Evolutionary conservation across 1,139 yeast species (phyloP).

Genomic region (Candida neerlandica): DNA sequence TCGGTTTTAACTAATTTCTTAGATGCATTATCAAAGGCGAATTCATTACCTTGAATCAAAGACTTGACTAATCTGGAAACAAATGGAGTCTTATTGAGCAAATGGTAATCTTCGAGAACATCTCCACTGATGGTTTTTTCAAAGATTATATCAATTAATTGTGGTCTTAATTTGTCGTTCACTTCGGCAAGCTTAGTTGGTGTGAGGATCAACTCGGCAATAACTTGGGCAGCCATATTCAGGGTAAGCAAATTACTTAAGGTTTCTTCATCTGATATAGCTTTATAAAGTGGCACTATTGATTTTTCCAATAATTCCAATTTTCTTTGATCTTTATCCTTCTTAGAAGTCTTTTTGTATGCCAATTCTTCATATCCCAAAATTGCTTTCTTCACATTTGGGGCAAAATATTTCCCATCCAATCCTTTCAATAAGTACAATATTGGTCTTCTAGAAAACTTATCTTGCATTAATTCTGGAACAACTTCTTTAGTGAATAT

Average conservation of each 20-base stretch:
- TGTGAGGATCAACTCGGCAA: conserved; percentile 70
- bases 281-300: conserved; percentile 64
- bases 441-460: conserved; percentile 87
- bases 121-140: conserved; percentile 65
- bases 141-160: conserved; percentile 57
- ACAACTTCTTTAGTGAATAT: conserved; percentile 57
- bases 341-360: conserved; percentile 72
- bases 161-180: conserved; percentile 45
- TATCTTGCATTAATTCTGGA: conserved; percentile 63
- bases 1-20: conserved; percentile 53
- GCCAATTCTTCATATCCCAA: conserved; percentile 66
- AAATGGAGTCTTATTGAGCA: conserved; percentile 68
- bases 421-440: conserved; percentile 78
- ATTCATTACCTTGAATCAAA: conserved; percentile 70
- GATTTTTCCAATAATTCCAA: conserved; percentile 66
- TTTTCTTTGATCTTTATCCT: conserved; percentile 79
- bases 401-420: conserved; percentile 82
- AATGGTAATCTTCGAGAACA: conserved; percentile 66
- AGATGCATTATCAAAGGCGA: conserved; percentile 66
- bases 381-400: conserved; percentile 63
- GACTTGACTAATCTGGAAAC: conserved; percentile 77
- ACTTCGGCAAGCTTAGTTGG: conserved; percentile 51
- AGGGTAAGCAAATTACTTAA: conserved; percentile 53
- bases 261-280: conserved; percentile 39
- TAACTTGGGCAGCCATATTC: conserved; percentile 81